These are phyloP conservation scores for Pelargonium myrrhifolium DNA, from an alignment of 441 rosid species.

Conservation along the genomic window DNA sequence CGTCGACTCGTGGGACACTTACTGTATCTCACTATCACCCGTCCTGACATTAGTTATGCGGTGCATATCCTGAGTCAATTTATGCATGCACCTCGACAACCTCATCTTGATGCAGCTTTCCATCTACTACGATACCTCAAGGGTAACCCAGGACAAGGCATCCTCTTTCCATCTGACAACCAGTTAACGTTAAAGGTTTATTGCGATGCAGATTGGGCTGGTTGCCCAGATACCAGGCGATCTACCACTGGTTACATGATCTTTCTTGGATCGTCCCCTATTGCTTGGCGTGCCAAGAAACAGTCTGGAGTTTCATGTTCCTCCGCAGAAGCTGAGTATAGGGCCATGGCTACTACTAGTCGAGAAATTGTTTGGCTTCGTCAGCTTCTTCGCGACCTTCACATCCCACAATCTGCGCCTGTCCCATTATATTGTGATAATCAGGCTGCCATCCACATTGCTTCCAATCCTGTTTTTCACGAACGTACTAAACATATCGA, in stretches of 20 bases:
- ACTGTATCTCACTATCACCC: neutral
- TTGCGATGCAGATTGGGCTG: conserved; percentile 4
- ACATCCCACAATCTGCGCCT: neutral
- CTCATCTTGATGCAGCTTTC: neutral
- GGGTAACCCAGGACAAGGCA: neutral
- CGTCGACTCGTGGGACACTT: neutral
- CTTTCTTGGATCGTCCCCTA: neutral
- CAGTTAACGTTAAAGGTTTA: neutral
- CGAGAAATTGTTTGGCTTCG: neutral
- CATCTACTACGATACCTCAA: neutral
- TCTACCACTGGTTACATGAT: neutral
- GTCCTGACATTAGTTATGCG: neutral
- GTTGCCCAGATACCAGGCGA: neutral
- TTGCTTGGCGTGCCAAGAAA: neutral
- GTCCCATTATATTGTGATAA: neutral
- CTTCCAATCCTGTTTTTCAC: neutral
- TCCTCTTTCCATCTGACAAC: neutral
- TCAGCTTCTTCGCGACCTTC: neutral
- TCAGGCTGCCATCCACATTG: too few relatives aligned
- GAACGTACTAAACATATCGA: neutral
- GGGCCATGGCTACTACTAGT: neutral
- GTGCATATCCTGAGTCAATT: neutral
- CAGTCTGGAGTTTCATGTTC: neutral
- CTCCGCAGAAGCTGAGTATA: neutral
- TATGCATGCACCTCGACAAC: neutral